Evolutionary conservation across 2,329 filamentous ascomycete species (phyloP).

Genomic region (Elsinoe batatas): DNA sequence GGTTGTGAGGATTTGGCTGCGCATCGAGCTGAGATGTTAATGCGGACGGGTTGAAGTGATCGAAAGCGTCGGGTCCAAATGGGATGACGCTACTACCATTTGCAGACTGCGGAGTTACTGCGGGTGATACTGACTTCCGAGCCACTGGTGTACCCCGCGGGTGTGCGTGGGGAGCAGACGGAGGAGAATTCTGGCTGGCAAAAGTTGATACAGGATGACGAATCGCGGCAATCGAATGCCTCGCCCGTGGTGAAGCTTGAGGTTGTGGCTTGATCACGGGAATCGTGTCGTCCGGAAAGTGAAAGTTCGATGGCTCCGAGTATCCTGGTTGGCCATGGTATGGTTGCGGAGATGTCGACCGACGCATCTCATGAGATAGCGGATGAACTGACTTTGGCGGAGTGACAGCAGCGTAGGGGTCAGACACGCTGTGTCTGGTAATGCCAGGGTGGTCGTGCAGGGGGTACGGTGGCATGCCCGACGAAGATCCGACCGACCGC

Average conservation of each 20-base stretch:
- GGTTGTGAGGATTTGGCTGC: conserved; percentile 17
- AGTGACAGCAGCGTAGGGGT: conserved; percentile 22
- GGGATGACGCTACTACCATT: conserved; percentile 38
- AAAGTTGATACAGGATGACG: conserved; percentile 15
- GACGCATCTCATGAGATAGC: conserved; percentile 26
- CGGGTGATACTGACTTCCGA: conserved; percentile 67
- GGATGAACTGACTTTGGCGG: conserved; percentile 26
- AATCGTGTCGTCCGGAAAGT: conserved; percentile 15
- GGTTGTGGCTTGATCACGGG: conserved; percentile 26
- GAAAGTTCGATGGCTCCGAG: conserved; percentile 9
- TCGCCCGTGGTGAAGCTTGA: conserved; percentile 19
- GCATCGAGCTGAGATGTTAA: conserved; percentile 13
- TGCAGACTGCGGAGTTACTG: conserved; percentile 29
- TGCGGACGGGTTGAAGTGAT: conserved; percentile 54
- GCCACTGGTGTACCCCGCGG: conserved; percentile 40
- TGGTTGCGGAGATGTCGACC: conserved; percentile 24
- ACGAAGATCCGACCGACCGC: conserved; percentile 13
- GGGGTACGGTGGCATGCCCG: conserved; percentile 12
- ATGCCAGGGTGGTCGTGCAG: conserved; percentile 15
- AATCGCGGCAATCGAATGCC: conserved; percentile 30
- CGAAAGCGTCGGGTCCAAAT: conserved; percentile 67
- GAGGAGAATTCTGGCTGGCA: conserved; percentile 1
- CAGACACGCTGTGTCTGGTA: conserved; percentile 25
- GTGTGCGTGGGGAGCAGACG: conserved; percentile 14
- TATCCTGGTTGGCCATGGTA: conserved; percentile 13